Percentiles rank a stretch among this genome's conserved stretches.
phyloP scores from a whole-genome alignment of 345 rosid genomes.

The Eucalyptus curtisii region DNA sequence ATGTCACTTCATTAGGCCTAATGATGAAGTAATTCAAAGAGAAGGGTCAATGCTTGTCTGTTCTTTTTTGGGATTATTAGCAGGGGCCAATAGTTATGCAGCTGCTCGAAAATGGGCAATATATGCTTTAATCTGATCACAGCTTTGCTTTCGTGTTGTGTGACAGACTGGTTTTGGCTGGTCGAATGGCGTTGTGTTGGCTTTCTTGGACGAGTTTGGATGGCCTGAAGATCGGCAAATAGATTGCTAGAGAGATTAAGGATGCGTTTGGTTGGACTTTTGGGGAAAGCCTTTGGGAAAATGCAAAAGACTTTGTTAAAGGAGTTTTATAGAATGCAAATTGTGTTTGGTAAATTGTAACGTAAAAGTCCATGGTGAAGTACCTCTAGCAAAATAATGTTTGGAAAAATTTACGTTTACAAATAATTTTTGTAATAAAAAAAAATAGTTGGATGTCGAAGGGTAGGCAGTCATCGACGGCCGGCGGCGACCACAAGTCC shows the following conservation, averaged over 20 bases:
- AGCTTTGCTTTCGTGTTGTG: conserved; percentile 7
- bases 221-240: conserved; percentile 53
- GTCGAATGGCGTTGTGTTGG: conserved; percentile 86
- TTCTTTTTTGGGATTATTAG: background rate
- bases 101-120: background rate
- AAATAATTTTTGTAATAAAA: no score
- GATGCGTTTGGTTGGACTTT: no score
- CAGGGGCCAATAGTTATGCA: background rate
- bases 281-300: no score
- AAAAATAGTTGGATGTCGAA: no score
- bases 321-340: no score
- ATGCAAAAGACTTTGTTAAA: no score
- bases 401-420: no score
- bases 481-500: no score
- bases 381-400: no score
- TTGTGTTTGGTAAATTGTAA: no score
- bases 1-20: background rate
- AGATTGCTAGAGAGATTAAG: conserved; percentile 14
- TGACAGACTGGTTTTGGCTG: conserved; percentile 87
- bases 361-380: no score
- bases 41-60: background rate
- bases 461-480: no score
- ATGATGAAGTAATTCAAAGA: background rate
- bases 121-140: background rate
- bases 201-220: conserved; percentile 89